Conservation (phyloP, 2,329 filamentous ascomycete genomes). For the Colletotrichum truncatum region DNA sequence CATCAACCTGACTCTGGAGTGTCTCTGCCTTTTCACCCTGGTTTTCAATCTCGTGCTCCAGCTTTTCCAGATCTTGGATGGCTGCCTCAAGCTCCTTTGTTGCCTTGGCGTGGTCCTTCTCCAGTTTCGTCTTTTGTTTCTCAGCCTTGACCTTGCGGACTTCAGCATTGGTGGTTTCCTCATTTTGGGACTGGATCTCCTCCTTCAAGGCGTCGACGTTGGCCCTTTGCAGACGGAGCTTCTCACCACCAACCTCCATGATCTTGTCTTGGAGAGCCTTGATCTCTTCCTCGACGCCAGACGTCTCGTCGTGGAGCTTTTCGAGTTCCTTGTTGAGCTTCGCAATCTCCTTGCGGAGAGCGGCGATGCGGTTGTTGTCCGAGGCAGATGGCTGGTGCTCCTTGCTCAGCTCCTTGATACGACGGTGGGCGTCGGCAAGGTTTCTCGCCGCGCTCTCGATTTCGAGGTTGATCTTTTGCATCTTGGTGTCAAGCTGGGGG, state of each 20-base stretch:
- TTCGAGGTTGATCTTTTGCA: slow-evolving; percentile 91
- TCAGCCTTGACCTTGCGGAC: slow-evolving; percentile 91
- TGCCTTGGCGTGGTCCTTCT: slow-evolving; percentile 83
- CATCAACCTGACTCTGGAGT: slow-evolving; percentile 77
- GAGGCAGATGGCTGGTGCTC: slow-evolving; percentile 84
- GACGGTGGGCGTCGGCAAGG: slow-evolving; percentile 82
- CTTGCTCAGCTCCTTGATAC: slow-evolving; percentile 83
- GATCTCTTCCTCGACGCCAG: slow-evolving; percentile 91
- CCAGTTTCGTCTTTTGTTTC: slow-evolving; percentile 88
- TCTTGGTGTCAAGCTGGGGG: slow-evolving; percentile 85
- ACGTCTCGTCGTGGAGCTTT: slow-evolving; percentile 84
- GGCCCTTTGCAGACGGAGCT: slow-evolving; percentile 86
- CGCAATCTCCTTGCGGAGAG: slow-evolving; percentile 80
- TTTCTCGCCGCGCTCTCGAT: slow-evolving; percentile 88
- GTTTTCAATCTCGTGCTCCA: slow-evolving; percentile 81
- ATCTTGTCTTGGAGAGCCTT: slow-evolving; percentile 94
- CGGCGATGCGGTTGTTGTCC: slow-evolving; percentile 78
- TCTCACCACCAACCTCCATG: slow-evolving; percentile 97
- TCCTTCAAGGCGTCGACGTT: slow-evolving; percentile 91
- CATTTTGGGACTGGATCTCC: slow-evolving; percentile 81
- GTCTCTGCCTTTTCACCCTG: slow-evolving; percentile 81
- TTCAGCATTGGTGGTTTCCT: slow-evolving; percentile 87
- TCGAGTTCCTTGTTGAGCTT: slow-evolving; percentile 81
- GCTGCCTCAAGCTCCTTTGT: slow-evolving; percentile 81
- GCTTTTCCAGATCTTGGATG: slow-evolving; percentile 75